These are phyloP conservation scores for Didymella segeticola DNA, from an alignment of 2,329 filamentous ascomycete genomes.

Conservation along the genomic window DNA sequence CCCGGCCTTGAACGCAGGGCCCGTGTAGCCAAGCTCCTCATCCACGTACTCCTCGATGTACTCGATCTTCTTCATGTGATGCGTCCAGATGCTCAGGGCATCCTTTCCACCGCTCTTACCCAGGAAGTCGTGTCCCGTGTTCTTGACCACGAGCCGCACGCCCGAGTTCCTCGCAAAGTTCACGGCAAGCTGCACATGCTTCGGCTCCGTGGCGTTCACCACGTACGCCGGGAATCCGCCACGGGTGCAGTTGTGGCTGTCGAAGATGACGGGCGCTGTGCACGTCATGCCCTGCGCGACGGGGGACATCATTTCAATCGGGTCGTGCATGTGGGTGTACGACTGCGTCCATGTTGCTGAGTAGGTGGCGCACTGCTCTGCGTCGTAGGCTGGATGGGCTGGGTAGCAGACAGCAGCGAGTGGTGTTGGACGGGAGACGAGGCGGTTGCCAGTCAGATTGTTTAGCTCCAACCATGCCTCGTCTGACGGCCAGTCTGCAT, in stretches of 20 bases:
- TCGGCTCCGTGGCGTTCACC: slow-evolving; percentile 45
- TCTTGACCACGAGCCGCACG: slow-evolving; percentile 43
- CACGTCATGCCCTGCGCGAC: slow-evolving; percentile 49
- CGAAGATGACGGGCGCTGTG: slow-evolving; percentile 43
- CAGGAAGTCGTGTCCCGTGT: slow-evolving; percentile 48
- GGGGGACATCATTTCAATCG: slow-evolving; percentile 48
- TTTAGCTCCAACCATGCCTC: slow-evolving; percentile 57
- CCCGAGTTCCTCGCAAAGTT: slow-evolving; percentile 46
- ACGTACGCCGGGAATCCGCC: slow-evolving; percentile 47
- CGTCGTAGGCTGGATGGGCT: slow-evolving; percentile 35
- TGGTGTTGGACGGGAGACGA: slow-evolving; percentile 37
- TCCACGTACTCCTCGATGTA: slow-evolving; percentile 45
- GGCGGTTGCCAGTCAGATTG: slow-evolving; percentile 36
- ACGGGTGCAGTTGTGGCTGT: slow-evolving; percentile 45
- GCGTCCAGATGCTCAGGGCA: slow-evolving; percentile 47
- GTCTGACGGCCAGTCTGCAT: slow-evolving; percentile 57
- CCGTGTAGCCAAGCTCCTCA: slow-evolving; percentile 47
- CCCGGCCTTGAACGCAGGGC: slow-evolving; percentile 62
- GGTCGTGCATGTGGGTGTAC: slow-evolving; percentile 43
- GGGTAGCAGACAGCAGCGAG: slow-evolving; percentile 45
- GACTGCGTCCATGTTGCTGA: slow-evolving; percentile 42
- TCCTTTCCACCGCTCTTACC: slow-evolving; percentile 46
- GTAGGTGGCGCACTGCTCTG: slow-evolving; percentile 37
- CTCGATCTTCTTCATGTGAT: slow-evolving; percentile 45
- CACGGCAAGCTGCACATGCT: slow-evolving; percentile 46